Evolutionary conservation across 2,329 filamentous ascomycete species (phyloP), one percentile per base, ranked within the genome.

Genomic region (Lasiodiplodia citricola): DNA sequence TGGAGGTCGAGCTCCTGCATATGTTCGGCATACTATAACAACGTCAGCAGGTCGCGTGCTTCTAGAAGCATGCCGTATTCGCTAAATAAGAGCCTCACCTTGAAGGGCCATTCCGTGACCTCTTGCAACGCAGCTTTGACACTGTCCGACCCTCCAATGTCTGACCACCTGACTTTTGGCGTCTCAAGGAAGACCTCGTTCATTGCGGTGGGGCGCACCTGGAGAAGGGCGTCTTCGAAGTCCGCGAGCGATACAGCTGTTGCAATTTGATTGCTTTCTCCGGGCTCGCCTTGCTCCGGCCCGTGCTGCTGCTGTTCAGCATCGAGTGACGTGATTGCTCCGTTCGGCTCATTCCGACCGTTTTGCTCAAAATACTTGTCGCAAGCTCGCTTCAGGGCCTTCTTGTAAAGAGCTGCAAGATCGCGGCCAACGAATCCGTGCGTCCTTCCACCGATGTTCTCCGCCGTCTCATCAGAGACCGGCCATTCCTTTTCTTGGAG

Each of bases 401-500:
- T 68, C 37, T 68, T 65, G 52, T 68, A 65, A 37, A 97, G 83
- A 16, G 85, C 86, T n/a, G 84, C 82, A 1, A 97, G 83, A 77
- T 97, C 94, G 1, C 87, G 86, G 4, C 92, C 91, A 38, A 93
- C 96, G 78, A 93, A 97, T 4, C 94, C 95, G 75, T 97, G 94
- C 0, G 94, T 96, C 68, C 89, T 88, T 70, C 92, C 87, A 52
- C 91, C 91, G 54, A 97, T 81, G 21, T 85, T 81, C 4, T 85
- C 80, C 21, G 93, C 80, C 11, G 88, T 81, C 1, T 80, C 80
- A 3, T 90, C 84, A 5, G 63, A 73, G 70, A 31, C 70, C 56
- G 21, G 65, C 47, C 51, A 70, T 66, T 79, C 83, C 10, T 64
- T 35, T 21, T 68, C 58, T 38, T 63, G 55, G 23, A 68, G 50